Conservation (phyloP, 257 asterid species). For the Anisodus acutangulus region DNA sequence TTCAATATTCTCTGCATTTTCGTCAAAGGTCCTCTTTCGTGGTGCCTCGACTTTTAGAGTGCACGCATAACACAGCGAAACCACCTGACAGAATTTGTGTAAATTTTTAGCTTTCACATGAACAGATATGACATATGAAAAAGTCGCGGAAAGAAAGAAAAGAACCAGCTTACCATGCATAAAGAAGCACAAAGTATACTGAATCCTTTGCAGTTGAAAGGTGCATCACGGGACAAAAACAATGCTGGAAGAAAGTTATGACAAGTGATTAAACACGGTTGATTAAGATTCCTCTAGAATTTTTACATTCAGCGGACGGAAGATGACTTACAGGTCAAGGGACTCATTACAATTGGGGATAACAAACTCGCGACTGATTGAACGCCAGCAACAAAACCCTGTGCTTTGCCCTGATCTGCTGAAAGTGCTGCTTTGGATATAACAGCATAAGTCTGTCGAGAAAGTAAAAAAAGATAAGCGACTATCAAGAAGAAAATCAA, state of each 20-base stretch:
- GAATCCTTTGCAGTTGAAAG: conserved; percentile 93
- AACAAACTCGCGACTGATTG: conserved; percentile 78
- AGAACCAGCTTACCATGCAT: conserved; percentile 62
- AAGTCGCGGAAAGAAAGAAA: neutral
- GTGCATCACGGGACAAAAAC: conserved; percentile 83
- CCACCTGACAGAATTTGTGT: conserved; percentile 47
- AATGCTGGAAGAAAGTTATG: conserved; percentile 60
- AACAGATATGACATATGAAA: neutral
- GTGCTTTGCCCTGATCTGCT: conserved; percentile 94
- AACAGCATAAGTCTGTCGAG: conserved; percentile 77
- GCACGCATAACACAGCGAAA: conserved; percentile 66
- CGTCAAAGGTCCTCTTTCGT: conserved; percentile 39
- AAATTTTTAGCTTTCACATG: neutral
- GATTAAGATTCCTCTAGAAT: neutral
- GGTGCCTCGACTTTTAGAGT: conserved; percentile 55
- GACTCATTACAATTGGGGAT: conserved; percentile 83
- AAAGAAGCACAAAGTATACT: conserved; percentile 80
- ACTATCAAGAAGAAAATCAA: conserved; percentile 10
- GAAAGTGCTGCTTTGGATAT: conserved; percentile 76
- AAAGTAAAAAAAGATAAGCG: neutral
- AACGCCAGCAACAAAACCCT: conserved; percentile 84
- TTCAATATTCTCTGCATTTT: conserved; percentile 54
- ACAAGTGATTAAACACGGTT: conserved; percentile 25
- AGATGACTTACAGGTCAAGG: conserved; percentile 74
- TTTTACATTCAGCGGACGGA: neutral